Base-by-base conservation (phyloP, 805 yeast genomes). In the Starmera dryadoides region DNA sequence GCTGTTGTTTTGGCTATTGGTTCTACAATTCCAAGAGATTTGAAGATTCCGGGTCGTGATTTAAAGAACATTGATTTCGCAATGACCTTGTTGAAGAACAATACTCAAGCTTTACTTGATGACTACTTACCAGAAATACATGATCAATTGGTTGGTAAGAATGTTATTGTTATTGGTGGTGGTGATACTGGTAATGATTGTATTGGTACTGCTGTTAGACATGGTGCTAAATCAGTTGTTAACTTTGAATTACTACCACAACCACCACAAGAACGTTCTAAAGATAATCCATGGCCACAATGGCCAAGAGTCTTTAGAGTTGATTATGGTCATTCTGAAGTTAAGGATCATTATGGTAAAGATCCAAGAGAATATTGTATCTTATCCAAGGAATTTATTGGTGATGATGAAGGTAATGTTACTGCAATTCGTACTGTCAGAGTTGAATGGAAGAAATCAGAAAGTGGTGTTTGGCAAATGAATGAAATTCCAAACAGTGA, bases 151-250 rank as follows among this genome's bases (percentile, higher is more conserved):
- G 78, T 73, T 45, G 98, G 93, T 51, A 93, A 91, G 73, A 72
- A 85, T 47, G 98, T 91, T 41, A 80, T 91, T 55, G 98, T 91
- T 40, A 91, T 91, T 70, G 98, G 98, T 56, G 98, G 98, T 71
- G 98, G 98, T 78, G 98, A 91, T 64, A 91, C 98, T 28, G 98
- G 98, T 77, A 91, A 91, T 60, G 98, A 91, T 73, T 91, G 98
- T 77, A 75, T 91, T 56, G 98, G 98, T 66, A 91, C 98, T 33
- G 77, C 96, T 18, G 89, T 93, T 30, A 83, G 98, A 69, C 98
- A 93, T 60, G 97, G 96, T 33, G 98, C 98, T 46, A 80, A 85
- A 60, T 84, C 95, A 9, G 96, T 93, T 42, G 75, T 81, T 48
- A 91, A 91, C 75, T 93, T 91, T 62, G 98, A 91, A 69, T 73